phyloP scores from a whole-genome alignment of 225 moss, liverwort and hornwort genomes.

The Pseudoscleropodium purum region DNA sequence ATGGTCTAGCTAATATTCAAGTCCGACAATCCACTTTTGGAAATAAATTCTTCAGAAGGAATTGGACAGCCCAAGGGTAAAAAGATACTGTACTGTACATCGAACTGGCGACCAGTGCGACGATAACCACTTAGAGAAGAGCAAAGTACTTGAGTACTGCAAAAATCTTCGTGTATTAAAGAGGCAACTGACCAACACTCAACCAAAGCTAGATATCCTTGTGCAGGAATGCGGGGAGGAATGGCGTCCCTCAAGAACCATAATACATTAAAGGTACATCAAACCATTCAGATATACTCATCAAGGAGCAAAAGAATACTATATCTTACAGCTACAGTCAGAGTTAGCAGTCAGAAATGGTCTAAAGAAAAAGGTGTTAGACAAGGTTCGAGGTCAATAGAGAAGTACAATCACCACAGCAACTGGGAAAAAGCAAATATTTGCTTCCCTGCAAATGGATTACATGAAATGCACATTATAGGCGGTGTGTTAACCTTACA shows the following conservation, averaged over 20 bases:
- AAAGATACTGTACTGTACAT: not conserved
- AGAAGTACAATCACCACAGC: not conserved
- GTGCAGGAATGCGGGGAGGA: not conserved
- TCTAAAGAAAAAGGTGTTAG: not conserved
- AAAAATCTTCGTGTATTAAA: not conserved
- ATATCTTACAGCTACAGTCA: not conserved
- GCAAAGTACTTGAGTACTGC: not conserved
- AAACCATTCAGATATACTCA: not conserved
- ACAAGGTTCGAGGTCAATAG: not conserved
- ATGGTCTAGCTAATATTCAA: not conserved
- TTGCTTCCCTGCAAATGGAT: not conserved
- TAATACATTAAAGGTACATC: not conserved
- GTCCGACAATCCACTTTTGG: not conserved
- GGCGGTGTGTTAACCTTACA: not conserved
- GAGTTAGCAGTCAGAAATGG: not conserved
- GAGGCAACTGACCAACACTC: not conserved
- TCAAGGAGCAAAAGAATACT: not conserved
- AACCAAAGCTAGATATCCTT: not conserved
- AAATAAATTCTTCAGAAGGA: not conserved
- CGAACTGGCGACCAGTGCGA: not conserved
- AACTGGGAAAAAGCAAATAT: not conserved
- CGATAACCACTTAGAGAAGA: not conserved
- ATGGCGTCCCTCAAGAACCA: not conserved
- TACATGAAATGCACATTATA: not conserved
- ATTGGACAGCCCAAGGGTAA: not conserved